phyloP scores from a whole-genome alignment of 345 rosid genomes.

The Euclidium syriacum region DNA sequence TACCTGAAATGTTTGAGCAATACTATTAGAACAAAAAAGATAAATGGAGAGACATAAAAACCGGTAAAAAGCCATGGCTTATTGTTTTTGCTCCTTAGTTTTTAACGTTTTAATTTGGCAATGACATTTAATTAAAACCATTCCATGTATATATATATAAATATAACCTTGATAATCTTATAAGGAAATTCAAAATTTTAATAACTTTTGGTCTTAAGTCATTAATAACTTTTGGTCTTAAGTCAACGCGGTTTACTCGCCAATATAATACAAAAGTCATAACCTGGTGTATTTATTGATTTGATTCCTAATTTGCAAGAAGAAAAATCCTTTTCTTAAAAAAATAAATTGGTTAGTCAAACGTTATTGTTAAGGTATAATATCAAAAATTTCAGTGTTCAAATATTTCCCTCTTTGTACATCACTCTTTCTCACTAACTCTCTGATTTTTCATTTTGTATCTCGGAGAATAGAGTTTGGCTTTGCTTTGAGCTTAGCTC shows the following conservation, averaged over 20 bases:
- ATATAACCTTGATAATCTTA: background rate
- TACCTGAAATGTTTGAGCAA: conserved; percentile 8
- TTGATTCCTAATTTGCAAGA: too few species aligned
- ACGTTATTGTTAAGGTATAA: too few species aligned
- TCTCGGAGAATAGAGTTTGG: too few species aligned
- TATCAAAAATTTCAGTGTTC: too few species aligned
- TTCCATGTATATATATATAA: background rate
- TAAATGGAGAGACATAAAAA: background rate
- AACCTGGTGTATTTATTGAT: too few species aligned
- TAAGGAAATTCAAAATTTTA: background rate
- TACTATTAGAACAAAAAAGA: background rate
- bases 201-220: background rate
- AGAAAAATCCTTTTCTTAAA: too few species aligned
- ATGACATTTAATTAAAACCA: background rate
- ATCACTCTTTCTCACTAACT: too few species aligned
- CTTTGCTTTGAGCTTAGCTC: too few species aligned
- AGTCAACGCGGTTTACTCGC: background rate
- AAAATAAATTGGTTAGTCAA: too few species aligned
- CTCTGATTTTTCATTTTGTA: too few species aligned
- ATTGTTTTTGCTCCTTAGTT: background rate
- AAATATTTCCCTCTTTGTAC: too few species aligned
- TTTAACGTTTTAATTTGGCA: background rate
- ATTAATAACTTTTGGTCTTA: background rate
- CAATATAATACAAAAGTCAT: too few species aligned
- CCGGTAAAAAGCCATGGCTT: background rate